Percentiles rank a stretch among this genome's conserved stretches.
These are phyloP conservation scores for Exutisphaerella laricina DNA, from an alignment of 2,329 filamentous ascomycete species.

Conservation along the genomic window DNA sequence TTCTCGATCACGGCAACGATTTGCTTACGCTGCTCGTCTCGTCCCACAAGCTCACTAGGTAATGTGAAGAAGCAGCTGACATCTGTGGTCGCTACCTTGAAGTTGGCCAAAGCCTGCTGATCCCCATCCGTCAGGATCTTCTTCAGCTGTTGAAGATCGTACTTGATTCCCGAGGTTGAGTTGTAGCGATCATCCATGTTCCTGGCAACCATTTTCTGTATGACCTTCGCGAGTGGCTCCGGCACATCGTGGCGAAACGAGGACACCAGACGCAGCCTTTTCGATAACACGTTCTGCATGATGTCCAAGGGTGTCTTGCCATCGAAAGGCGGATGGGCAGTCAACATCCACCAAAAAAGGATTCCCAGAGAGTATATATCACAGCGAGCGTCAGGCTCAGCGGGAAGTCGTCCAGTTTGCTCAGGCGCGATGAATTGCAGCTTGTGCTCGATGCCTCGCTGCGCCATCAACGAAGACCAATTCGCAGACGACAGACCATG, in stretches of 20 bases:
- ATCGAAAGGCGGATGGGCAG: conserved; percentile 72
- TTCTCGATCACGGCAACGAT: conserved; percentile 72
- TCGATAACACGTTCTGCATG: conserved; percentile 79
- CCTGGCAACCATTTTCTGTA: conserved; percentile 89
- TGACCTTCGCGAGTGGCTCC: conserved; percentile 72
- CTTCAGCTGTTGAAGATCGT: conserved; percentile 71
- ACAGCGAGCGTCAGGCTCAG: conserved; percentile 83
- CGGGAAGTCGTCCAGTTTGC: conserved; percentile 87
- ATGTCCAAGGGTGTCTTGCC: conserved; percentile 80
- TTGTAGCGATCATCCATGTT: conserved; percentile 83
- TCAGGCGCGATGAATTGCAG: conserved; percentile 89
- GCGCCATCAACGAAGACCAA: conserved; percentile 77
- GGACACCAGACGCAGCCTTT: conserved; percentile 70
- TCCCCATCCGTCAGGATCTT: conserved; percentile 72
- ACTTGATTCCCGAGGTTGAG: conserved; percentile 76
- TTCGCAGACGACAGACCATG: conserved; percentile 78
- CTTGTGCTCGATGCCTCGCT: conserved; percentile 82
- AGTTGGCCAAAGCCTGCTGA: conserved; percentile 62
- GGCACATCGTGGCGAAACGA: conserved; percentile 76
- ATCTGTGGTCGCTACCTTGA: conserved; percentile 74
- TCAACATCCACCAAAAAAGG: conserved; percentile 79
- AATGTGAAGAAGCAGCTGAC: conserved; percentile 89
- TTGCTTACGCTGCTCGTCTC: conserved; percentile 63
- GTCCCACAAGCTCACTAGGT: conserved; percentile 74
- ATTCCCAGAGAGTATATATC: conserved; percentile 92